A percentile compares a stretch with the other conserved stretches of the same genome.
phyloP scores from a whole-genome alignment of 2,329 filamentous ascomycete species.

The Sphaerostilbella broomeana region DNA sequence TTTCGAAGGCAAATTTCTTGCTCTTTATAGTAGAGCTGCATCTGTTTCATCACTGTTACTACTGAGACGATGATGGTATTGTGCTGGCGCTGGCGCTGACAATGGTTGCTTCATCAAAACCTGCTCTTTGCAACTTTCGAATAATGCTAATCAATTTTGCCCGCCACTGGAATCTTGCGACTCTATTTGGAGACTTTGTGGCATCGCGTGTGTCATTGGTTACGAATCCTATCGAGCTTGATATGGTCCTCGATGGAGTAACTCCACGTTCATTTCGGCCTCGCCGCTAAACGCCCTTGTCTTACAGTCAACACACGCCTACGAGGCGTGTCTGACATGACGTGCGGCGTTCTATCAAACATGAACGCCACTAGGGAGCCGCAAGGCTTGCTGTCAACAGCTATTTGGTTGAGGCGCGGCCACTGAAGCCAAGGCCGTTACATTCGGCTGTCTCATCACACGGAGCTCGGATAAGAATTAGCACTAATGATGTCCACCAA shows the following conservation, averaged over 20 bases:
- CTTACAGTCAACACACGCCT: slow-evolving; percentile 8
- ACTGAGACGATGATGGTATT: no score
- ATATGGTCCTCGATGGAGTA: slow-evolving; percentile 6
- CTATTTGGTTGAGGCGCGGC: slow-evolving; percentile 2
- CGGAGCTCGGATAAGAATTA: not conserved
- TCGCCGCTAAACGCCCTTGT: slow-evolving; percentile 8
- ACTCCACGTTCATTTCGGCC: slow-evolving; percentile 13
- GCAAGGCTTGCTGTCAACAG: slow-evolving; percentile 1
- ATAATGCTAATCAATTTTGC: no score
- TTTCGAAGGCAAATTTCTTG: no score
- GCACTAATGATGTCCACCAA: not conserved
- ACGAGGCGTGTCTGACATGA: slow-evolving; percentile 10
- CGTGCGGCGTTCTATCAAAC: slow-evolving; percentile 1
- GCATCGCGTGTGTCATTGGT: no score
- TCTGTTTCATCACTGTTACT: no score
- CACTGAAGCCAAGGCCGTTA: slow-evolving; percentile 1
- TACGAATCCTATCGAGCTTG: no score
- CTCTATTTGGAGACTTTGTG: no score
- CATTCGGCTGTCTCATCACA: slow-evolving; percentile 7
- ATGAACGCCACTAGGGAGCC: slow-evolving; percentile 1
- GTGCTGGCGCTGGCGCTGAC: no score
- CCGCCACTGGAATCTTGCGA: no score
- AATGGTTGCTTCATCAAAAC: no score
- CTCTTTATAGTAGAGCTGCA: no score
- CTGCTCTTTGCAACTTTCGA: no score